Evolutionary conservation across 192 early-diverging fungal genomes (phyloP).

Genomic region (Rhizoclosmatium sp.): DNA sequence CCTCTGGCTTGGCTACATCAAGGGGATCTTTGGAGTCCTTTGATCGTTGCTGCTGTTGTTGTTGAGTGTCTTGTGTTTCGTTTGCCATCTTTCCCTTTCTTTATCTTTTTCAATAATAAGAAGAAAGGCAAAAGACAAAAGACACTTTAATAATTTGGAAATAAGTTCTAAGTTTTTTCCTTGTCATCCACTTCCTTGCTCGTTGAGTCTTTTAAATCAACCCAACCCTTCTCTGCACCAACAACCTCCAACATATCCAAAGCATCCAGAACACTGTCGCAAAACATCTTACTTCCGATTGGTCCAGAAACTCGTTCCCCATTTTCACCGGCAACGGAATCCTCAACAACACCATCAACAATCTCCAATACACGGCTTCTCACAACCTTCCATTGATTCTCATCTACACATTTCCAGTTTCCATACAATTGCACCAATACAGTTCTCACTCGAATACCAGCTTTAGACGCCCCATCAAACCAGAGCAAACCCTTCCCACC

Average conservation of each 20-base stretch:
- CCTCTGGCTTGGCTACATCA: conserved; percentile 59
- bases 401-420: not conserved
- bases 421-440: not conserved
- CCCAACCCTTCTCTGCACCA: not conserved
- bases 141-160: too few relatives aligned
- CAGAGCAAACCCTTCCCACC: not conserved
- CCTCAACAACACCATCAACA: not conserved
- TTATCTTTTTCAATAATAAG: too few relatives aligned
- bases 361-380: not conserved
- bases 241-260: not conserved
- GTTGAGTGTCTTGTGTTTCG: too few relatives aligned
- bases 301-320: not conserved
- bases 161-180: too few relatives aligned
- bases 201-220: not conserved
- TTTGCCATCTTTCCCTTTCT: too few relatives aligned
- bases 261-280: not conserved
- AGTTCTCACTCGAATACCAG: not conserved
- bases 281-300: not conserved
- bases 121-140: too few relatives aligned
- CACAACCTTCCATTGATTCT: not conserved
- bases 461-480: not conserved
- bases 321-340: too few relatives aligned
- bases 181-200: not conserved
- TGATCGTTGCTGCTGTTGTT: not conserved
- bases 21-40: conserved; percentile 4